These are phyloP conservation scores for Aquilaria yunnanensis DNA, from an alignment of 345 rosid species.

Conservation along the genomic window DNA sequence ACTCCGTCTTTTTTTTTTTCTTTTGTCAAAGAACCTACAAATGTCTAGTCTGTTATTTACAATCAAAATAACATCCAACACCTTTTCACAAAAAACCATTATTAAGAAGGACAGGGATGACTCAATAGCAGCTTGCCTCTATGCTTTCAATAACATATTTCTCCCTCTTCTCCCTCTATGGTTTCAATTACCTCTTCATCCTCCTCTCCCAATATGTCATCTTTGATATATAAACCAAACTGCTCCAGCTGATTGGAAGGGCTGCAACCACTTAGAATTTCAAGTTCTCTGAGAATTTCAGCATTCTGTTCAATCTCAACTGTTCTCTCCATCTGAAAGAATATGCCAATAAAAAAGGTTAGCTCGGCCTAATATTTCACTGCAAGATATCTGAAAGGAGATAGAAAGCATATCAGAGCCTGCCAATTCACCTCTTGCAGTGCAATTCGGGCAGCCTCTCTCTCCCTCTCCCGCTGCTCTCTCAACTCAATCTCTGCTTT, in stretches of 20 bases:
- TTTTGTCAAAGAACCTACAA: too few species aligned
- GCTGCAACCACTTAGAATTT: slow-evolving; percentile 41
- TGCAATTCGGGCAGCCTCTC: slow-evolving; percentile 69
- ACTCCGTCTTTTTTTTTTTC: not conserved
- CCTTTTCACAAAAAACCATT: not conserved
- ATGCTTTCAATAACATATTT: slow-evolving; percentile 29
- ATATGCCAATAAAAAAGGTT: not conserved
- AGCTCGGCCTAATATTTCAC: not conserved
- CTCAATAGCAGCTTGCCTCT: not conserved
- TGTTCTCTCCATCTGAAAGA: slow-evolving; percentile 51
- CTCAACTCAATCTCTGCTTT: slow-evolving; percentile 51
- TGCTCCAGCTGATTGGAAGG: slow-evolving; percentile 37
- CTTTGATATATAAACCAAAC: slow-evolving; percentile 59
- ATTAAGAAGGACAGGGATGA: not conserved
- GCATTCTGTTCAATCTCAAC: slow-evolving; percentile 42
- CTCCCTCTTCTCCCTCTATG: slow-evolving; percentile 71
- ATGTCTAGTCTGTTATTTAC: too few species aligned
- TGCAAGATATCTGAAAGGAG: not conserved
- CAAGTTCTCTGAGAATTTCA: slow-evolving; percentile 45
- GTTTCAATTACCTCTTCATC: slow-evolving; percentile 30
- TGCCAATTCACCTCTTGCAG: slow-evolving; percentile 42
- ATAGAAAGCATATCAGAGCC: not conserved
- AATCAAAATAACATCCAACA: too few species aligned
- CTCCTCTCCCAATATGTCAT: slow-evolving; percentile 30
- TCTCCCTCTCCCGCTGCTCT: slow-evolving; percentile 48